Percentiles rank a stretch among this genome's conserved stretches.
Conservation (phyloP, 2,329 filamentous ascomycete species). For the Pseudofabraea citricarpa region DNA sequence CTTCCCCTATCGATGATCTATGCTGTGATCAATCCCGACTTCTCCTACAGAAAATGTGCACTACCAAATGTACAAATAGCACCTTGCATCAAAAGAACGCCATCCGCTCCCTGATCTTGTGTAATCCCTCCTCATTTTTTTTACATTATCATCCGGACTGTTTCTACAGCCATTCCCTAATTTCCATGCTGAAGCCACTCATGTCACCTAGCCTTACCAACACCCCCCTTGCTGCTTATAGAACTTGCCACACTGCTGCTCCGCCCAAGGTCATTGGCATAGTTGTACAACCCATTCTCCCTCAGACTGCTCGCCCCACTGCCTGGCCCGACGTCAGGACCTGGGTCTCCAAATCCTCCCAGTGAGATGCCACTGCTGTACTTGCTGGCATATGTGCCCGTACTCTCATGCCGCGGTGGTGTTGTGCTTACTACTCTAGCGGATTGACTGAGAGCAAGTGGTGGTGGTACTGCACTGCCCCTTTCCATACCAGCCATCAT, state of each 20-base stretch:
- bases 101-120: no score
- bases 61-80: no score
- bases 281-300: slow-evolving; percentile 5
- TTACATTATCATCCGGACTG: slow-evolving; percentile 1
- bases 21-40: no score
- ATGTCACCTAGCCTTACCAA: slow-evolving; percentile 16
- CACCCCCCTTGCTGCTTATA: slow-evolving; percentile 15
- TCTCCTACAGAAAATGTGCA: no score
- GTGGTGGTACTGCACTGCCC: slow-evolving; percentile 1
- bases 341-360: slow-evolving; percentile 47
- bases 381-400: slow-evolving; percentile 16
- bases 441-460: slow-evolving; percentile 4
- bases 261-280: slow-evolving; percentile 2
- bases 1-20: no score
- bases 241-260: slow-evolving; percentile 11
- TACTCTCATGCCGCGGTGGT: slow-evolving; percentile 4
- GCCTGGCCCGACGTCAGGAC: slow-evolving; percentile 45
- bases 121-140: no score
- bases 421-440: not conserved
- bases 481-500: not conserved
- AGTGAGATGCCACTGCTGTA: slow-evolving; percentile 21
- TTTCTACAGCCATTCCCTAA: no score
- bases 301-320: slow-evolving; percentile 14
- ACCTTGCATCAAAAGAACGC: no score
- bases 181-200: no score